These are phyloP conservation scores for Persicaria maculosa DNA, from an alignment of 148 eudicot genomes.

Conservation along the genomic window DNA sequence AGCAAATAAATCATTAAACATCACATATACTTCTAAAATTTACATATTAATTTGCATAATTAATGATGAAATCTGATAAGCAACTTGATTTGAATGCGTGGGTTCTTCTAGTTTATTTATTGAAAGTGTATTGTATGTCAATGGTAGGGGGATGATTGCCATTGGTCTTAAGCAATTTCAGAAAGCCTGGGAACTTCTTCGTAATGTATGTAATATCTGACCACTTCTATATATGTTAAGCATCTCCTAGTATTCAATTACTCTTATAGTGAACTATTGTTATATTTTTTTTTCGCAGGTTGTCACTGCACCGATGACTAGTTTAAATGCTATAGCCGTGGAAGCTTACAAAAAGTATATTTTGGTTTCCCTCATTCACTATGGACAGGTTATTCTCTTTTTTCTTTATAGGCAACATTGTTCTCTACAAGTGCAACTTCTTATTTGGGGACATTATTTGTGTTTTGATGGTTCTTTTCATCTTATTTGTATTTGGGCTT, in stretches of 20 bases:
- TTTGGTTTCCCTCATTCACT: constrained; percentile 83
- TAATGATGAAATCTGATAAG: background rate
- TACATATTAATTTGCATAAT: background rate
- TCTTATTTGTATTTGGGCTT: background rate
- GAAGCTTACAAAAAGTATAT: constrained; percentile 96
- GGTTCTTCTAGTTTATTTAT: no score
- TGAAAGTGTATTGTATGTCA: constrained; percentile 8
- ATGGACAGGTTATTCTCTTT: constrained; percentile 59
- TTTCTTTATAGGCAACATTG: background rate
- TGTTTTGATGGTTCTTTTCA: background rate
- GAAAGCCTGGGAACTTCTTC: constrained; percentile 89
- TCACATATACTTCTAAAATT: background rate
- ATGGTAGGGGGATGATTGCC: constrained; percentile 82
- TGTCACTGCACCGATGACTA: constrained; percentile 88
- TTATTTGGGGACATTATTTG: background rate
- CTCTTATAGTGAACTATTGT: background rate
- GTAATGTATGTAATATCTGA: constrained; percentile 46
- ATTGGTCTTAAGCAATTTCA: constrained; percentile 65
- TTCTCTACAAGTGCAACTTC: background rate
- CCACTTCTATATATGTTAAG: background rate
- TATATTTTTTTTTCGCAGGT: constrained; percentile 40
- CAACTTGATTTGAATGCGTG: background rate
- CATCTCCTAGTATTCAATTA: background rate
- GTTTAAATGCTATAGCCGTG: constrained; percentile 74
- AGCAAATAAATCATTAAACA: background rate